Percentiles rank a stretch among this genome's conserved stretches.
These are phyloP conservation scores for Termitomyces sp. DNA, from an alignment of 768 basidiomycete genomes.

Conservation along the genomic window DNA sequence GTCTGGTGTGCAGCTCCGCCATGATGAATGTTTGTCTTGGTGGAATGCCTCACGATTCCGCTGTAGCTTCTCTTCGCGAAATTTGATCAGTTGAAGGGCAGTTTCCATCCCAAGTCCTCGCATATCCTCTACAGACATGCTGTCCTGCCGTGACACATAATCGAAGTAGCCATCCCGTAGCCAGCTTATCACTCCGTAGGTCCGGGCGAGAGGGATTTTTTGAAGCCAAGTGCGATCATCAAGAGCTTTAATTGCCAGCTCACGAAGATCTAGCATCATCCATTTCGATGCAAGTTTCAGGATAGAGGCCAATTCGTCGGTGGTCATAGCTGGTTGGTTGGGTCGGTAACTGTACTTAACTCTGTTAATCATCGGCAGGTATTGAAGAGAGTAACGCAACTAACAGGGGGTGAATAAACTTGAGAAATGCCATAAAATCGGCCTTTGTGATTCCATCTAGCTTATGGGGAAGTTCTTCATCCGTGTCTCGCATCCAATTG, in stretches of 20 bases:
- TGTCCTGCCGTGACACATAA: neutral
- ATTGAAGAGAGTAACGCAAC: neutral
- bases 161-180: neutral
- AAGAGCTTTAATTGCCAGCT: neutral
- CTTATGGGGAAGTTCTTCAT: neutral
- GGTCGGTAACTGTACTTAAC: neutral
- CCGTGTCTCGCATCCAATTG: neutral
- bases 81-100: neutral
- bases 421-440: constrained; percentile 6
- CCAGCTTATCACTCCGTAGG: neutral
- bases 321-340: neutral
- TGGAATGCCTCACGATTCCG: neutral
- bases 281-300: constrained; percentile 9
- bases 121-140: constrained; percentile 2
- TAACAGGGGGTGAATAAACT: constrained; percentile 10
- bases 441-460: neutral
- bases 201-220: constrained; percentile 1
- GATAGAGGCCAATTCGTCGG: constrained; percentile 7
- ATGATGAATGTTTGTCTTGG: neutral
- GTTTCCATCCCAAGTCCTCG: neutral
- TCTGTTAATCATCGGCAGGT: neutral
- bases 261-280: constrained; percentile 8
- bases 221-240: neutral
- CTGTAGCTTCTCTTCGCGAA: neutral
- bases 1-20: too few relatives aligned